These are phyloP conservation scores for Zygosaccharomyces sapae DNA, from an alignment of 1,139 yeast genomes.

Conservation along the genomic window DNA sequence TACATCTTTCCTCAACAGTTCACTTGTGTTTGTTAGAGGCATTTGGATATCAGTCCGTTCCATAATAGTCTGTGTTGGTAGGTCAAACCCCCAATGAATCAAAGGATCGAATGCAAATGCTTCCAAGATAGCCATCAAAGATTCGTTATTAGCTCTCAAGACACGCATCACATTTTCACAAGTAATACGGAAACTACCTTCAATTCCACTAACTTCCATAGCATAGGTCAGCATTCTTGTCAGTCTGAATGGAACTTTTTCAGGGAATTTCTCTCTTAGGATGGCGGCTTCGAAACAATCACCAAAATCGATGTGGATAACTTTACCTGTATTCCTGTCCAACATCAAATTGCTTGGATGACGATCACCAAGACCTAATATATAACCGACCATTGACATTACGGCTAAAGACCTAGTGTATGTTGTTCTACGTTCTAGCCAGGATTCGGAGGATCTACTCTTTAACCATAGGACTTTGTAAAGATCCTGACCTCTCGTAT, in stretches of 20 bases:
- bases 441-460: constrained; percentile 92
- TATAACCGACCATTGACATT: constrained; percentile 98
- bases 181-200: constrained; percentile 93
- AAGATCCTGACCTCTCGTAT: constrained; percentile 93
- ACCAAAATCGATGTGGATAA: constrained; percentile 95
- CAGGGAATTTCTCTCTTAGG: constrained; percentile 93
- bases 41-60: constrained; percentile 68
- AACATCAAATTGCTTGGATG: constrained; percentile 97
- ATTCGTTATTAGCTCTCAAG: constrained; percentile 86
- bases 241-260: constrained; percentile 93
- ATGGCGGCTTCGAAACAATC: constrained; percentile 99
- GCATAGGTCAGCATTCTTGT: constrained; percentile 97
- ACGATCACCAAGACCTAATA: constrained; percentile 92
- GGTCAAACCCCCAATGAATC: constrained; percentile 97
- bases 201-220: constrained; percentile 98
- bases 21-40: constrained; percentile 62
- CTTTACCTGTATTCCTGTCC: constrained; percentile 90
- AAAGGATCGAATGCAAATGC: constrained; percentile 98
- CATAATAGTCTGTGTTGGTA: constrained; percentile 75
- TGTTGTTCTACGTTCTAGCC: constrained; percentile 96
- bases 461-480: constrained; percentile 95
- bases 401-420: constrained; percentile 94
- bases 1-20: constrained; percentile 65
- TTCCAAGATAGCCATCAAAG: constrained; percentile 94
- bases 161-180: constrained; percentile 98